Conservation (phyloP, 192 early-diverging fungal genomes). For the Coemansia sp. region DNA sequence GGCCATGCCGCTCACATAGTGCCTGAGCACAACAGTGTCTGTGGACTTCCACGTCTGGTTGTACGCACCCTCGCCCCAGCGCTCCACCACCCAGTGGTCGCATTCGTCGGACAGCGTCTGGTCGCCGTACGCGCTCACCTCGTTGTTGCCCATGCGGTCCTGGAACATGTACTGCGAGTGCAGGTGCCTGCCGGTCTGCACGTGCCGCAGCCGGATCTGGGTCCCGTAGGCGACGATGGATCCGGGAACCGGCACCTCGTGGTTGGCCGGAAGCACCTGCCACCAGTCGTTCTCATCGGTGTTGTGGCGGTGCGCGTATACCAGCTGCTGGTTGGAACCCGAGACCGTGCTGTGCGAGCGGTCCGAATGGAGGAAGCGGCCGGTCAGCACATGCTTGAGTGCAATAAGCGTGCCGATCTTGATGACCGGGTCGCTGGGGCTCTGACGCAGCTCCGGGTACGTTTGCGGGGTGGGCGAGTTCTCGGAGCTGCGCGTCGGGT, state of each 20-base stretch:
- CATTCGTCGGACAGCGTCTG: constrained; percentile 55
- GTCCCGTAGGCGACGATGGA: constrained; percentile 53
- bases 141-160: constrained; percentile 57
- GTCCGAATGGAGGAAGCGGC: constrained; percentile 57
- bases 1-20: constrained; percentile 55
- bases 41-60: constrained; percentile 55
- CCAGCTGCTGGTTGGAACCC: constrained; percentile 61
- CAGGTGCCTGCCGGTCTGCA: constrained; percentile 56
- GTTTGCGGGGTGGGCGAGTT: constrained; percentile 38
- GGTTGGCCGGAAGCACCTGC: constrained; percentile 60
- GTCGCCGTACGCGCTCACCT: constrained; percentile 59
- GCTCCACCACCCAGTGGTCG: constrained; percentile 63
- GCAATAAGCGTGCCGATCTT: constrained; percentile 57
- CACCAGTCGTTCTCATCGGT: constrained; percentile 49
- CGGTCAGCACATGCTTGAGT: constrained; percentile 61
- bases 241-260: constrained; percentile 41
- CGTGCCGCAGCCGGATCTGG: constrained; percentile 58
- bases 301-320: constrained; percentile 54
- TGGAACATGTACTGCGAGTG: constrained; percentile 59
- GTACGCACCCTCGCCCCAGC: constrained; percentile 51
- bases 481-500: constrained; percentile 48
- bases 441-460: constrained; percentile 49
- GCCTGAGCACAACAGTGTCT: constrained; percentile 54
- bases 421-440: constrained; percentile 35
- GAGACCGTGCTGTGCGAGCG: constrained; percentile 46